phyloP scores from a whole-genome alignment of 306 rosid species.

The Herpetospermum pedunculosum region DNA sequence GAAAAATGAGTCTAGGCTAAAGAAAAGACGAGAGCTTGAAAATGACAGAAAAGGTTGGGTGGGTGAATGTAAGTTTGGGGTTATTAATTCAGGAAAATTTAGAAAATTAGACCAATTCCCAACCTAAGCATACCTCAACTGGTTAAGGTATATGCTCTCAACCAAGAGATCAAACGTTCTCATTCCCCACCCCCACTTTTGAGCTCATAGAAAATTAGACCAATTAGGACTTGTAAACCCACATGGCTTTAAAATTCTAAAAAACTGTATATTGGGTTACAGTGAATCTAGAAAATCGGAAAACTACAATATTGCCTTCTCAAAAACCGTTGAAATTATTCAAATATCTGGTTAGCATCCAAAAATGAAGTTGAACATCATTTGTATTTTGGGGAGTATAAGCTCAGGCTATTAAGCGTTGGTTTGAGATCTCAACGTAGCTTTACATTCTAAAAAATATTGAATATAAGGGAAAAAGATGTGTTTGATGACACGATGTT shows the following conservation, averaged over 20 bases:
- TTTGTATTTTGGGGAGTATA: neutral
- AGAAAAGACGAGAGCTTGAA: neutral
- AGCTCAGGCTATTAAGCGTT: neutral
- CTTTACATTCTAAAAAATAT: neutral
- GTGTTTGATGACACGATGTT: neutral
- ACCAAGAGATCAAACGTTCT: no score
- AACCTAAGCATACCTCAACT: no score
- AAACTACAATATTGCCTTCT: neutral
- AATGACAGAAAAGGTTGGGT: neutral
- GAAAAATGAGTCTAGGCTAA: neutral
- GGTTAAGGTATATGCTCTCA: no score
- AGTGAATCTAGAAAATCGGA: neutral
- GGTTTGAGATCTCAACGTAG: neutral
- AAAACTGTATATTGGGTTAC: neutral
- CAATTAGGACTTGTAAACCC: neutral
- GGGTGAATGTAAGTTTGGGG: neutral
- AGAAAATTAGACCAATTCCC: neutral
- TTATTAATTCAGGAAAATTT: neutral
- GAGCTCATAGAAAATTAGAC: neutral
- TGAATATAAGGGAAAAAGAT: neutral
- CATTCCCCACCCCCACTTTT: no score
- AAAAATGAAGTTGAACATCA: neutral
- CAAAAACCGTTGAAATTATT: neutral
- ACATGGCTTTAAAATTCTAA: neutral
- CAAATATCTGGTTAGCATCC: neutral